Conservation (phyloP, 495 filamentous ascomycete genomes). For the Aspergillus indologenus region DNA sequence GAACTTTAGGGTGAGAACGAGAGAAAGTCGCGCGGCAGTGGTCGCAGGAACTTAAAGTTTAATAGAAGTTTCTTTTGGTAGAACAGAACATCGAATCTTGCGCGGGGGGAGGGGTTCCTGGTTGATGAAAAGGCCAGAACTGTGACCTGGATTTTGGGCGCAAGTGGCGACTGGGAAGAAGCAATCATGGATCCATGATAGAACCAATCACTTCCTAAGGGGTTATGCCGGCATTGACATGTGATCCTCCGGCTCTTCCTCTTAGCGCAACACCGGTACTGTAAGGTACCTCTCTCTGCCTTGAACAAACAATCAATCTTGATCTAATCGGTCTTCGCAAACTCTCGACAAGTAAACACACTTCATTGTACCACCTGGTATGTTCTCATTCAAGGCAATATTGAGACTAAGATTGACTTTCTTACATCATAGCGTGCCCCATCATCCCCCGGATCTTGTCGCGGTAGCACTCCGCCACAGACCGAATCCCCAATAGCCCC, state of each 20-base stretch:
- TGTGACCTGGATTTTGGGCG: neutral
- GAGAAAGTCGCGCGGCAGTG: neutral
- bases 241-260: conserved; percentile 20
- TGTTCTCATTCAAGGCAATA: too few relatives aligned
- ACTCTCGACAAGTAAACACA: too few relatives aligned
- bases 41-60: neutral
- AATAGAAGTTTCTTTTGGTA: neutral
- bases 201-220: neutral
- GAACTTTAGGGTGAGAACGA: neutral
- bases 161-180: neutral
- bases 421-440: conserved; percentile 44
- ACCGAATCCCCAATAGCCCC: conserved; percentile 54
- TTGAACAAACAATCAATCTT: neutral
- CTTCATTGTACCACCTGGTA: too few relatives aligned
- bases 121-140: neutral
- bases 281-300: neutral
- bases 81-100: too few relatives aligned
- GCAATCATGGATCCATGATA: too few relatives aligned
- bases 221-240: conserved; percentile 14
- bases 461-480: conserved; percentile 50
- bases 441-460: conserved; percentile 49
- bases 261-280: neutral
- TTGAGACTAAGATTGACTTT: neutral
- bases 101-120: neutral
- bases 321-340: neutral